A percentile compares a stretch with the other conserved stretches of the same genome.
phyloP scores from a whole-genome alignment of 768 basidiomycete species.

The Collybia mongolica region DNA sequence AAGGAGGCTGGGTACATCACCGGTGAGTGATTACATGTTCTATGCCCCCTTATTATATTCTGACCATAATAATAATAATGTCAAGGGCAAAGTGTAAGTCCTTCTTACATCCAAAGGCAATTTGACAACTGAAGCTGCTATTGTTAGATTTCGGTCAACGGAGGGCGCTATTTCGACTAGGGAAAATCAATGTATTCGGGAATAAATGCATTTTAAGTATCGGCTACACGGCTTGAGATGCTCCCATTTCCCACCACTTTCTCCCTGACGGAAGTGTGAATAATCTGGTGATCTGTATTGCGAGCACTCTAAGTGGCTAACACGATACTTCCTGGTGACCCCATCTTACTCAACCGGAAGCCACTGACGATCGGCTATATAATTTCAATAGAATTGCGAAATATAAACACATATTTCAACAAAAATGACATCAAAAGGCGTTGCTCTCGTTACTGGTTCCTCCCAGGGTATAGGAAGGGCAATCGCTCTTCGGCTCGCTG shows the following conservation, averaged over 20 bases:
- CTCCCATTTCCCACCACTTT: not conserved
- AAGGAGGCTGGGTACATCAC: constrained; percentile 33
- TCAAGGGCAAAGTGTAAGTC: constrained; percentile 19
- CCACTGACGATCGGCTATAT: not conserved
- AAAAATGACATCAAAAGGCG: constrained; percentile 7
- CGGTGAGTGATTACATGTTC: constrained; percentile 13
- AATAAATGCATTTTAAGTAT: not conserved
- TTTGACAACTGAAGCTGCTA: not conserved
- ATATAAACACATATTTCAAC: not conserved
- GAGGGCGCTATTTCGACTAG: not conserved
- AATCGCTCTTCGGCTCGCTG: constrained; percentile 35
- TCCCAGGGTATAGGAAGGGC: constrained; percentile 40
- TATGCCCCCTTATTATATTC: not conserved
- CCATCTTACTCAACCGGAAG: not conserved
- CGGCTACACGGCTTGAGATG: no score
- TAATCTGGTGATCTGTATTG: not conserved
- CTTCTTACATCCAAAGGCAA: not conserved
- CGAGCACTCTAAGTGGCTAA: not conserved
- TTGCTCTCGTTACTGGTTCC: constrained; percentile 40
- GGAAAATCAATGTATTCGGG: not conserved
- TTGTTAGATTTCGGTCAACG: constrained; percentile 3
- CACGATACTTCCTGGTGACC: not conserved
- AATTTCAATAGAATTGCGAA: not conserved
- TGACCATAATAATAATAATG: not conserved
- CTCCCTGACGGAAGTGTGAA: not conserved